Percentiles rank a stretch among this genome's conserved stretches.
phyloP scores from a whole-genome alignment of 2,329 filamentous ascomycete species.

The Penicillium capsulatum region DNA sequence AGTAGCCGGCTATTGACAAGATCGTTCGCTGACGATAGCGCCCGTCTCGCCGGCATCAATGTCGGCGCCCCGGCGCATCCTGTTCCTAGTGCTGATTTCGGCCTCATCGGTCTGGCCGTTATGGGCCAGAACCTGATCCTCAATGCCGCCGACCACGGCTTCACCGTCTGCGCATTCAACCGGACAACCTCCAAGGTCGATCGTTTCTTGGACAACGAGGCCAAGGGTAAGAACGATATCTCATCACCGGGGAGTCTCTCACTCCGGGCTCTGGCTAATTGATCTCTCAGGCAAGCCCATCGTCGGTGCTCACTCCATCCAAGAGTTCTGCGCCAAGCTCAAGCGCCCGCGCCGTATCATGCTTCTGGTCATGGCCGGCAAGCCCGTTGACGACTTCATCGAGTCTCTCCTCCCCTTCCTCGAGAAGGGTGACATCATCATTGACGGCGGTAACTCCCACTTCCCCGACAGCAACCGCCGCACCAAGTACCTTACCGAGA shows the following conservation, averaged over 20 bases:
- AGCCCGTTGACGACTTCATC: constrained; percentile 98
- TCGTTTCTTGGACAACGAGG: constrained; percentile 83
- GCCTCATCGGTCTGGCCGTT: constrained; percentile 88
- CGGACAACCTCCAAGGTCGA: constrained; percentile 98
- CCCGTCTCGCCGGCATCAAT: constrained; percentile 69
- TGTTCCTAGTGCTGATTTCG: constrained; percentile 71
- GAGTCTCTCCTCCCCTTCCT: constrained; percentile 83
- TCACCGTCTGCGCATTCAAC: constrained; percentile 98
- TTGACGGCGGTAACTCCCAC: constrained; percentile 98
- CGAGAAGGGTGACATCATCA: constrained; percentile 92
- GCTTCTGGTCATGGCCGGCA: constrained; percentile 97
- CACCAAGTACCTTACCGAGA: constrained; percentile 76
- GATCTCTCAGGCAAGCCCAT: constrained; percentile 70
- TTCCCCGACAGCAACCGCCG: constrained; percentile 99
- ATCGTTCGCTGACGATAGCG: constrained; percentile 54
- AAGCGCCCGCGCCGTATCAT: constrained; percentile 97
- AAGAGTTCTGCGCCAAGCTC: constrained; percentile 95
- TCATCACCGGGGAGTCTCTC: background rate
- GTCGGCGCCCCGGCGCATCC: constrained; percentile 59
- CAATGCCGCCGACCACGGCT: constrained; percentile 86
- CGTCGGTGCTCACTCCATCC: constrained; percentile 83
- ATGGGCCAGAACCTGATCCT: constrained; percentile 87
- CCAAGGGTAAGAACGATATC: constrained; percentile 59
- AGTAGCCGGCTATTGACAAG: constrained; percentile 29
- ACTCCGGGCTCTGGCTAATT: no score